Evolutionary conservation across 371 early-diverging fungal species (phyloP).

Genomic region (Apophysomyces elegans): DNA sequence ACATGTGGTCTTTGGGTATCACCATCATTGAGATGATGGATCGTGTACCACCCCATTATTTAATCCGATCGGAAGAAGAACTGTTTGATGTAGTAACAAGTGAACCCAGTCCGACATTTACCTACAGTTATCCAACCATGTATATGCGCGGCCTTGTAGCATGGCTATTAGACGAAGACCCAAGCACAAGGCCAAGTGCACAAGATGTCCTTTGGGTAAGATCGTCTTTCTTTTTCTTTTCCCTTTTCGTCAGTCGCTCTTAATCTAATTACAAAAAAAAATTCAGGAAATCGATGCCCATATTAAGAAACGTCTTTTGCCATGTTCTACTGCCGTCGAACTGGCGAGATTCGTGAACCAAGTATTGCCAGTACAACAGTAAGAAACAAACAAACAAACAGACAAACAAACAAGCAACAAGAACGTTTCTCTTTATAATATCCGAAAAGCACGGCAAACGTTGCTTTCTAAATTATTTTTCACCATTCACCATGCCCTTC

Average conservation of each 20-base stretch:
- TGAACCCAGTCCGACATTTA: conserved; percentile 52
- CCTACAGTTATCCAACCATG: conserved; percentile 50
- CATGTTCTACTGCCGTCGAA: conserved; percentile 37
- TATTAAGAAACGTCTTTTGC: conserved; percentile 37
- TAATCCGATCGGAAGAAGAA: conserved; percentile 43
- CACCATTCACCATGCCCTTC: conserved; percentile 20
- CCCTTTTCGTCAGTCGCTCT: not conserved
- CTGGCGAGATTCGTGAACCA: conserved; percentile 39
- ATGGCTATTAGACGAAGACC: conserved; percentile 50
- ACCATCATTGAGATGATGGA: conserved; percentile 61
- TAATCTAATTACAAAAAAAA: too few relatives aligned
- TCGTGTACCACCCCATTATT: conserved; percentile 53
- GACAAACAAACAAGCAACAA: too few relatives aligned
- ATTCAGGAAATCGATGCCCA: conserved; percentile 43
- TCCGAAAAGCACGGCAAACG: not conserved
- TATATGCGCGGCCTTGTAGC: conserved; percentile 55
- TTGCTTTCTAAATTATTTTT: conserved; percentile 12
- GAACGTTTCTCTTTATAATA: not conserved
- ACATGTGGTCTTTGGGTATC: conserved; percentile 59
- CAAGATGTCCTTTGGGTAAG: conserved; percentile 34
- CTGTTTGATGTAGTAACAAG: conserved; percentile 47
- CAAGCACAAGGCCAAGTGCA: conserved; percentile 43
- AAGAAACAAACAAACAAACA: not conserved
- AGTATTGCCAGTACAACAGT: conserved; percentile 20
- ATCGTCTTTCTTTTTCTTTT: not conserved